Evolutionary conservation across 371 early-diverging fungal genomes (phyloP).

Genomic region (Entomophthora muscae): DNA sequence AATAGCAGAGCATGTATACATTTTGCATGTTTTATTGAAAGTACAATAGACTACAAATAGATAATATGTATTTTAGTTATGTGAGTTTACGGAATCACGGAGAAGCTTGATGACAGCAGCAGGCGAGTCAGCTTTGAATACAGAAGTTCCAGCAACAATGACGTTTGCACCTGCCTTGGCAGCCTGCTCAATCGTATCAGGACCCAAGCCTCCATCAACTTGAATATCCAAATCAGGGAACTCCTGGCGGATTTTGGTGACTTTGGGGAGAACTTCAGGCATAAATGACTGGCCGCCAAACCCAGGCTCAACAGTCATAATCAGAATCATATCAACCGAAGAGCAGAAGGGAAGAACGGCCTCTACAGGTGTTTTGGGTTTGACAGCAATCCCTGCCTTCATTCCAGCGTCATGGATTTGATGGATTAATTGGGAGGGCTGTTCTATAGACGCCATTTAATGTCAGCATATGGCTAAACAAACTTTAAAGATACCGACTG

Average conservation of each 20-base stretch:
- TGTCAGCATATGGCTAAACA: background rate
- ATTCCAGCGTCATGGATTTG: constrained; percentile 66
- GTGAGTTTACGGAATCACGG: constrained; percentile 34
- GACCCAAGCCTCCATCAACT: constrained; percentile 93
- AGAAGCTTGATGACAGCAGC: constrained; percentile 49
- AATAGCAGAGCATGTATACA: no score
- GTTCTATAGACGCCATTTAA: constrained; percentile 16
- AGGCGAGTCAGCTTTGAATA: constrained; percentile 72
- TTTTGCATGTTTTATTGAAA: background rate
- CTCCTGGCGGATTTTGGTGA: constrained; percentile 39
- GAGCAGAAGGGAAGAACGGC: constrained; percentile 41
- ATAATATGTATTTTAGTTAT: background rate
- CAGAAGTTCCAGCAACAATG: constrained; percentile 94
- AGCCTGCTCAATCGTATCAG: constrained; percentile 70
- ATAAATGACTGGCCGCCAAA: constrained; percentile 94
- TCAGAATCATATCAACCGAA: constrained; percentile 74
- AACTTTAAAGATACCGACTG: constrained; percentile 28
- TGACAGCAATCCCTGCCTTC: constrained; percentile 89
- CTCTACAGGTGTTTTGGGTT: constrained; percentile 80
- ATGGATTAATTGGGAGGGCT: constrained; percentile 55
- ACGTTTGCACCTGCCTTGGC: constrained; percentile 93
- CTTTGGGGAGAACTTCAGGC: constrained; percentile 75
- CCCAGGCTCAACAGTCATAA: constrained; percentile 98
- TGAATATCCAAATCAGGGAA: constrained; percentile 87
- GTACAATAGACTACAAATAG: background rate